Evolutionary conservation across 345 rosid species (phyloP).

Genomic region (Gossypioides kirkii): DNA sequence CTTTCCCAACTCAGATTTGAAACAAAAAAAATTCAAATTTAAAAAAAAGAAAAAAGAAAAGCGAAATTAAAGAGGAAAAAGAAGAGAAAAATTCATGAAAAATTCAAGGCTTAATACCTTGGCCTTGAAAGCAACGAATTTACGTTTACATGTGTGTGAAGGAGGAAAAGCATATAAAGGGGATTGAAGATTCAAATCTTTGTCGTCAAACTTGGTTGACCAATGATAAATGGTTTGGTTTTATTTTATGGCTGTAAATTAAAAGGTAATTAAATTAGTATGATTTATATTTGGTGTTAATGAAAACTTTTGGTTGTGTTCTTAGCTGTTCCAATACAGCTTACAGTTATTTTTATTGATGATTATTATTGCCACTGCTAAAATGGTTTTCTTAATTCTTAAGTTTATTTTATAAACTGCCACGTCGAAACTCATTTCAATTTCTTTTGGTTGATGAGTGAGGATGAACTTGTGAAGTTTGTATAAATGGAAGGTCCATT

Average conservation of each 20-base stretch:
- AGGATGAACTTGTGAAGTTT: no score
- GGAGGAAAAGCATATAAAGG: neutral
- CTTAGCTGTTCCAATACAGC: neutral
- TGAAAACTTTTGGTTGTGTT: neutral
- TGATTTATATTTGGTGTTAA: neutral
- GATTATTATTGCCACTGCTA: neutral
- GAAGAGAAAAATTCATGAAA: neutral
- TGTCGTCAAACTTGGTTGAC: neutral
- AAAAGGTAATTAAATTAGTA: neutral
- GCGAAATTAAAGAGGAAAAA: no score
- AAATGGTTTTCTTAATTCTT: neutral
- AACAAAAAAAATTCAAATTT: neutral
- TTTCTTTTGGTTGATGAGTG: no score
- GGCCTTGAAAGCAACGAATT: conserved; percentile 9
- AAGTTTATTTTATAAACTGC: neutral
- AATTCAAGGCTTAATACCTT: neutral
- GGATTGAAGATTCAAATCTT: neutral
- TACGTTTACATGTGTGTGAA: neutral
- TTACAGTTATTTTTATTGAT: neutral
- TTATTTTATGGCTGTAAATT: neutral
- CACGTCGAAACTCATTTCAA: neutral
- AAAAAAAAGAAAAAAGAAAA: no score
- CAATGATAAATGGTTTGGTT: neutral
- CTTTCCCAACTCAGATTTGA: neutral
- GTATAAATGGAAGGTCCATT: no score